Evolutionary conservation across 352 stramenopile species (phyloP).

Genomic region (Pythium scleroteichum): DNA sequence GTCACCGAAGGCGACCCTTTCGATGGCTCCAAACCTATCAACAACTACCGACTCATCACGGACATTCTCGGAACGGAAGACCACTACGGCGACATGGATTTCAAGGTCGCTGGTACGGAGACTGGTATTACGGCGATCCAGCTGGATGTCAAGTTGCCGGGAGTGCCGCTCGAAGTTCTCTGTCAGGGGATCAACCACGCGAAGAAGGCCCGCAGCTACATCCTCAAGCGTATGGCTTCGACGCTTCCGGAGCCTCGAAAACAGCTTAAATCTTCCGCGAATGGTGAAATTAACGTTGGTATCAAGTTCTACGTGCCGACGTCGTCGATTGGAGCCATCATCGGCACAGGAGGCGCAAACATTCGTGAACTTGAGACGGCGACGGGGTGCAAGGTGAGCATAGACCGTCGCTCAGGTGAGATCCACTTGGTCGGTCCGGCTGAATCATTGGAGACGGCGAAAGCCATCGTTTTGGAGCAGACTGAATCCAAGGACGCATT

Average conservation of each 20-base stretch:
- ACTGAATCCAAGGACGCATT: slow-evolving; percentile 37
- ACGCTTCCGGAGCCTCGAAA: slow-evolving; percentile 61
- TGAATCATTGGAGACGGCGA: slow-evolving; percentile 75
- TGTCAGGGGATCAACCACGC: slow-evolving; percentile 85
- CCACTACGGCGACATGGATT: slow-evolving; percentile 98
- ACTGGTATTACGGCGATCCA: slow-evolving; percentile 95
- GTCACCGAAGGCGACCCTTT: slow-evolving; percentile 74
- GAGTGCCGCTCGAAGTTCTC: slow-evolving; percentile 85
- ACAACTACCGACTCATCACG: slow-evolving; percentile 91
- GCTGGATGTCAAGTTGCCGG: slow-evolving; percentile 95
- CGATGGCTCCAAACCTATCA: slow-evolving; percentile 62
- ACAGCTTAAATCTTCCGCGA: slow-evolving; percentile 51
- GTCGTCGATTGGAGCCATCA: slow-evolving; percentile 59
- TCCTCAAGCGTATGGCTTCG: slow-evolving; percentile 86
- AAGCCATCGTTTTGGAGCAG: slow-evolving; percentile 62
- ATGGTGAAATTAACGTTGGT: slow-evolving; percentile 41
- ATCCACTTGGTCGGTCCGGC: slow-evolving; percentile 88
- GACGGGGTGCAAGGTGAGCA: slow-evolving; percentile 61
- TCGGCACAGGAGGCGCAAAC: slow-evolving; percentile 73
- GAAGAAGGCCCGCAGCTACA: slow-evolving; percentile 69
- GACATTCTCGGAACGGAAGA: slow-evolving; percentile 98
- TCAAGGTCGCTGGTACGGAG: slow-evolving; percentile 94
- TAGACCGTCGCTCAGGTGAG: slow-evolving; percentile 84
- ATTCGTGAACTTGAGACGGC: slow-evolving; percentile 74
- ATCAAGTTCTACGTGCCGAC: slow-evolving; percentile 66